Percentiles rank a stretch among this genome's conserved stretches.
Conservation (phyloP, 129 eudicot genomes). For the Centaurea solstitialis region DNA sequence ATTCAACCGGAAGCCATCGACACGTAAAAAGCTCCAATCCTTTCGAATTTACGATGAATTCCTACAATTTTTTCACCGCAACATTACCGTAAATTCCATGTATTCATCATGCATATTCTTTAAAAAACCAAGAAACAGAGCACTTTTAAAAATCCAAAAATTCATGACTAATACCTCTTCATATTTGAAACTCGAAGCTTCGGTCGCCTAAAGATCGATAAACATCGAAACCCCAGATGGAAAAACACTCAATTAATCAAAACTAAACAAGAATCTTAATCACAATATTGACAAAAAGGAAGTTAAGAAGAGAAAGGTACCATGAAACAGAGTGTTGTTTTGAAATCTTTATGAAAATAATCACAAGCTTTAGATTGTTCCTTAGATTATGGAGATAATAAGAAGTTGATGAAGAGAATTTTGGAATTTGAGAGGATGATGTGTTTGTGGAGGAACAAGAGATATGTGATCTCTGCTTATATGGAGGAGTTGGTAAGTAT, state of each 20-base stretch:
- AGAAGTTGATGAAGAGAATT: constrained; percentile 3
- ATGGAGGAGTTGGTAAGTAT: constrained; percentile 8
- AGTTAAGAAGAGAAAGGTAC: constrained; percentile 17
- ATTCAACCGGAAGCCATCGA: constrained; percentile 59
- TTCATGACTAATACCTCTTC: constrained; percentile 50
- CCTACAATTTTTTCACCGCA: constrained; percentile 39
- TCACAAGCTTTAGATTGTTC: constrained; percentile 32
- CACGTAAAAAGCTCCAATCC: constrained; percentile 81
- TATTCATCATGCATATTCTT: constrained; percentile 11
- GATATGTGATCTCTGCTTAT: constrained; percentile 38
- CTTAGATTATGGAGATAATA: constrained; percentile 15
- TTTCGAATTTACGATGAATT: constrained; percentile 47
- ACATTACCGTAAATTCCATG: background rate
- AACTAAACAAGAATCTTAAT: background rate
- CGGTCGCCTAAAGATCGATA: constrained; percentile 9
- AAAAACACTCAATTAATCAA: background rate
- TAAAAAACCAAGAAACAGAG: background rate
- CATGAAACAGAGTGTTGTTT: constrained; percentile 24
- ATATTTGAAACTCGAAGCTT: constrained; percentile 38
- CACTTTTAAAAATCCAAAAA: background rate
- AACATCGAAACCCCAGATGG: background rate
- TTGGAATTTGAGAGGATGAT: constrained; percentile 23
- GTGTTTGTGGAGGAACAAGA: constrained; percentile 21
- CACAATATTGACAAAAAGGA: background rate
- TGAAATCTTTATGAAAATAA: background rate